Conservation (phyloP, 345 rosid species). For the Raphanus sativus region DNA sequence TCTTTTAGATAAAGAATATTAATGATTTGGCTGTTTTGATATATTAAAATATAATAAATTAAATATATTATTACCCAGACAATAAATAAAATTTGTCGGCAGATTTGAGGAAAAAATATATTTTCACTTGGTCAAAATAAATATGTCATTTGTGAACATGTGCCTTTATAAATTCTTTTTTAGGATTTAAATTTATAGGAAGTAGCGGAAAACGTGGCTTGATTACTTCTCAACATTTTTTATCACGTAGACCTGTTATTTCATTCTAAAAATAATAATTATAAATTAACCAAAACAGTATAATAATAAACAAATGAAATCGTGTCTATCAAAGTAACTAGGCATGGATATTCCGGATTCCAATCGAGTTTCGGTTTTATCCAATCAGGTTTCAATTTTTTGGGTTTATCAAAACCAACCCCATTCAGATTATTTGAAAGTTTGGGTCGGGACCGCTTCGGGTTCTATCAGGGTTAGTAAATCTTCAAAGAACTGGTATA, state of each 20-base stretch:
- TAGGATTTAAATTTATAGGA: background rate
- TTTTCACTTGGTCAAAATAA: background rate
- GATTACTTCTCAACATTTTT: background rate
- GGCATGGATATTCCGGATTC: no score
- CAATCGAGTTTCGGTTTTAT: no score
- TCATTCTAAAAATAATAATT: background rate
- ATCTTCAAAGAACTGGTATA: no score
- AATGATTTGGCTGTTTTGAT: background rate
- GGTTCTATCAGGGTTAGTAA: no score
- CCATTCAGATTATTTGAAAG: no score
- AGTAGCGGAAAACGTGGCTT: background rate
- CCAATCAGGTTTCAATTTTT: no score
- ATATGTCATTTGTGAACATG: background rate
- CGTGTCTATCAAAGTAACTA: no score
- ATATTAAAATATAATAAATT: background rate
- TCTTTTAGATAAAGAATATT: background rate
- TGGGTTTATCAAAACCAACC: no score
- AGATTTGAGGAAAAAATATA: background rate
- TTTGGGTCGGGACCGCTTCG: no score
- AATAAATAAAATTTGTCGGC: background rate
- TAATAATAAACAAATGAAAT: background rate
- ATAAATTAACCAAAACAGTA: background rate
- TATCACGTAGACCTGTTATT: background rate
- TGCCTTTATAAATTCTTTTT: background rate
- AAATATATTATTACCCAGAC: background rate